Evolutionary conservation across 1,139 yeast species (phyloP).

Genomic region (Hemisphaericaspora xylofermentans): DNA sequence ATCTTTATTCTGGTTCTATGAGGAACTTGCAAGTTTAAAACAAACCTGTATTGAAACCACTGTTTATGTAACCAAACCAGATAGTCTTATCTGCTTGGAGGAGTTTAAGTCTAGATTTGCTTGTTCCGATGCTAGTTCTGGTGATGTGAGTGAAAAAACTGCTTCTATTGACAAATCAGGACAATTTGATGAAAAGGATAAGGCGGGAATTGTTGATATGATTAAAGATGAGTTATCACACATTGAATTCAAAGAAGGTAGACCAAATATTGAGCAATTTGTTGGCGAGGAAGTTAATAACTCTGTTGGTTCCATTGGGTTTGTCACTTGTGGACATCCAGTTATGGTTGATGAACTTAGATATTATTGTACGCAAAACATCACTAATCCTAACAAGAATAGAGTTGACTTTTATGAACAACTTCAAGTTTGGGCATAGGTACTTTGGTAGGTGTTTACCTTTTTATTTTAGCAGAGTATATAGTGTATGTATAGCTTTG

Average conservation of each 20-base stretch:
- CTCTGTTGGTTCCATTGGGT: slow-evolving; percentile 41
- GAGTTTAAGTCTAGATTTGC: slow-evolving; percentile 1
- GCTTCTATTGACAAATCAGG: background rate
- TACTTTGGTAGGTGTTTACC: background rate
- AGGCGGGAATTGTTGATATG: background rate
- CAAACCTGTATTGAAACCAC: slow-evolving; percentile 25
- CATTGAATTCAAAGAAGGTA: slow-evolving; percentile 31
- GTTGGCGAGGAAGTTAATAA: slow-evolving; percentile 28
- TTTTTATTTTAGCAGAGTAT: background rate
- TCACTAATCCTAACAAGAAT: slow-evolving; percentile 24
- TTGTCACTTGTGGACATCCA: slow-evolving; percentile 50
- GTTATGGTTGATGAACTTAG: slow-evolving; percentile 51
- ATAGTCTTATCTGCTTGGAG: slow-evolving; percentile 3
- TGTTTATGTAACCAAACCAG: slow-evolving; percentile 33
- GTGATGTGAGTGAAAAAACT: background rate
- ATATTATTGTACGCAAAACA: slow-evolving; percentile 26
- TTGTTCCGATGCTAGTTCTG: slow-evolving; percentile 1
- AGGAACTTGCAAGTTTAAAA: slow-evolving; percentile 27
- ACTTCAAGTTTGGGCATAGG: slow-evolving; percentile 34
- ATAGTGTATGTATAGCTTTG: background rate
- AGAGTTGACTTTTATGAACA: slow-evolving; percentile 50
- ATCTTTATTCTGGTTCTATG: slow-evolving; percentile 33
- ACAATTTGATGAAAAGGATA: slow-evolving; percentile 1
- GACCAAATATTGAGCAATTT: slow-evolving; percentile 32
- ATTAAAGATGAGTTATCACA: slow-evolving; percentile 15